Evolutionary conservation across 208 protist genomes (phyloP), one percentile per base, ranked within the genome.

Genomic region (Blechomonas ayalai): DNA sequence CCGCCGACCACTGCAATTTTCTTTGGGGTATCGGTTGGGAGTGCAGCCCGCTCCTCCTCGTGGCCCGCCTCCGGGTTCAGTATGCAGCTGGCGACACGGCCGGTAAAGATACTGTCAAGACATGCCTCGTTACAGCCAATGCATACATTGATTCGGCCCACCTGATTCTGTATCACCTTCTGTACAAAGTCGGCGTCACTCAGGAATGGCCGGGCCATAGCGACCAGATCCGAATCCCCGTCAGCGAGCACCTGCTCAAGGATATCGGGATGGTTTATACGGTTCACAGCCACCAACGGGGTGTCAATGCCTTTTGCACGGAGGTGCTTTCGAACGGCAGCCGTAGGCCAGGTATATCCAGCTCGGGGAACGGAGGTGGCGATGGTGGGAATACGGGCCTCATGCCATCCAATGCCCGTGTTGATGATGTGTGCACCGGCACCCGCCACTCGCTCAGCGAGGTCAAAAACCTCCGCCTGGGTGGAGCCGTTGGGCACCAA

Each of bases 101-200:
- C 41, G 20, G 28, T 29, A 52, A 94, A 91, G 37, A 61, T 86
- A 65, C 88, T 70, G 60, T 91, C 85, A 10, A 94, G 57, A 40
- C 85, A 94, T 12, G 85, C 85, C 61, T 94, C 79, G 52, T 91
- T 94, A 61, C 85, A 94, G 9, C 49, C 85, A 47, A 94, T 94
- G 75, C 85, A 94, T 9, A 83, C 81, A 69, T 94, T 94, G 48
- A 94, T 90, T 44, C 67, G 48, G n/a, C 70, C 59, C 41, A 46
- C 53, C 28, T 66, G 44, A 23, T 75, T 79, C 24, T 62, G 52
- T 15, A 28, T 44, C 0, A 65, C 59, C 59, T 90, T 90, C 45
- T 58, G 63, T 5, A 90, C 73, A 52, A 89, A 82, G 47, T 72
- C 40, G 15, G 83, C 59, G 46, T 87, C 84, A 29, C 75, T 82